A percentile compares a stretch with the other conserved stretches of the same genome.
These are phyloP conservation scores for Pichia sp. DNA, from an alignment of 1,139 yeast genomes.

Conservation along the genomic window DNA sequence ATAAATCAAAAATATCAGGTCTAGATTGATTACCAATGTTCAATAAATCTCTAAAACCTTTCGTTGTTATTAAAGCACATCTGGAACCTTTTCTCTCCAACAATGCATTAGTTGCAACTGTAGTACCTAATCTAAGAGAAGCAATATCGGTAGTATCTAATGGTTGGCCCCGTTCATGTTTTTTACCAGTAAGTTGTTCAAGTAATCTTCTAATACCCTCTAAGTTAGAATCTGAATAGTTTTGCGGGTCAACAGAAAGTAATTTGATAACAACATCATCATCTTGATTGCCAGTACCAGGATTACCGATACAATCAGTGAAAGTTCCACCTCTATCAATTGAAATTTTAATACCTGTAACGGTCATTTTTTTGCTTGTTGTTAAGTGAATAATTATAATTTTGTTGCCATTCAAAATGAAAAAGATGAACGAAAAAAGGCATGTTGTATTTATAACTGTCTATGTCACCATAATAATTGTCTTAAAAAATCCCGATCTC, in stretches of 20 bases:
- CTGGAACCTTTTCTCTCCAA: conserved; percentile 61
- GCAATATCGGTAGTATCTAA: conserved; percentile 40
- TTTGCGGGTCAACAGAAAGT: conserved; percentile 78
- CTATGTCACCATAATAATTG: too few relatives aligned
- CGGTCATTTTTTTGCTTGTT: not conserved
- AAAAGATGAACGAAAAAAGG: too few relatives aligned
- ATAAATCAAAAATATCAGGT: conserved; percentile 60
- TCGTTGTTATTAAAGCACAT: conserved; percentile 56
- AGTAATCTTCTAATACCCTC: conserved; percentile 81
- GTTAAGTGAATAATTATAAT: too few relatives aligned
- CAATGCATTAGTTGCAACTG: conserved; percentile 70
- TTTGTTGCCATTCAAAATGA: too few relatives aligned
- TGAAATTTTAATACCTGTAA: conserved; percentile 5
- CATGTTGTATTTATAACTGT: too few relatives aligned
- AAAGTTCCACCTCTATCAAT: conserved; percentile 14
- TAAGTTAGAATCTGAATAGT: conserved; percentile 82
- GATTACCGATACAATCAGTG: conserved; percentile 13
- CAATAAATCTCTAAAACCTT: conserved; percentile 58
- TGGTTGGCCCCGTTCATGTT: conserved; percentile 44
- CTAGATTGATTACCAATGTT: conserved; percentile 69
- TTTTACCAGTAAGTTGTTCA: conserved; percentile 46
- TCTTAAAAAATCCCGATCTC: too few relatives aligned
- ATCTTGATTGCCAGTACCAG: not conserved
- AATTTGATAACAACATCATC: conserved; percentile 54
- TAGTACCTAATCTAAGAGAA: conserved; percentile 70